Conservation (phyloP, 75 land plant genomes). For the Cryptomeria japonica region DNA sequence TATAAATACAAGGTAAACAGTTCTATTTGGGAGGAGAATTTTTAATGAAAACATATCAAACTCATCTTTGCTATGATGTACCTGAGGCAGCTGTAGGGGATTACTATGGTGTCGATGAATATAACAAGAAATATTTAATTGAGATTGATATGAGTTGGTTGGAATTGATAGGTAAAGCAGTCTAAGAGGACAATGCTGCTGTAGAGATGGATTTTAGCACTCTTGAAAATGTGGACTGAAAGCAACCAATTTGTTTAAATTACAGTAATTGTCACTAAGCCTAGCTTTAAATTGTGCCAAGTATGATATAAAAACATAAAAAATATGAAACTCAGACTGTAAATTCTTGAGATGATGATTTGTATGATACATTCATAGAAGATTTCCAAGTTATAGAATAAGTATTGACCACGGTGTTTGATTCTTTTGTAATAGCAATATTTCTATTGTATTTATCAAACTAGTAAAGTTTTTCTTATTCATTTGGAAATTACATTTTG, state of each 20-base stretch:
- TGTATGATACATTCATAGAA: not conserved
- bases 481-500: not conserved
- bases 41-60: not conserved
- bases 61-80: not conserved
- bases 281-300: not conserved
- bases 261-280: not conserved
- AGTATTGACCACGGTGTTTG: not conserved
- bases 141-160: not conserved
- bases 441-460: not conserved
- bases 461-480: not conserved
- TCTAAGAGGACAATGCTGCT: not conserved
- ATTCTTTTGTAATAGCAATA: not conserved
- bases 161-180: not conserved
- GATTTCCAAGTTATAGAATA: not conserved
- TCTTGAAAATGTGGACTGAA: not conserved
- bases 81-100: not conserved
- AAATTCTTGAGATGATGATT: not conserved
- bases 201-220: not conserved
- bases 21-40: not conserved
- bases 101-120: not conserved
- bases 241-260: not conserved
- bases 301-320: not conserved
- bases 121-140: not conserved
- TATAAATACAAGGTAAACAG: not conserved
- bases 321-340: not conserved